Evolutionary conservation across 2,329 filamentous ascomycete species (phyloP).

Genomic region (Cladophialophora yegresii): DNA sequence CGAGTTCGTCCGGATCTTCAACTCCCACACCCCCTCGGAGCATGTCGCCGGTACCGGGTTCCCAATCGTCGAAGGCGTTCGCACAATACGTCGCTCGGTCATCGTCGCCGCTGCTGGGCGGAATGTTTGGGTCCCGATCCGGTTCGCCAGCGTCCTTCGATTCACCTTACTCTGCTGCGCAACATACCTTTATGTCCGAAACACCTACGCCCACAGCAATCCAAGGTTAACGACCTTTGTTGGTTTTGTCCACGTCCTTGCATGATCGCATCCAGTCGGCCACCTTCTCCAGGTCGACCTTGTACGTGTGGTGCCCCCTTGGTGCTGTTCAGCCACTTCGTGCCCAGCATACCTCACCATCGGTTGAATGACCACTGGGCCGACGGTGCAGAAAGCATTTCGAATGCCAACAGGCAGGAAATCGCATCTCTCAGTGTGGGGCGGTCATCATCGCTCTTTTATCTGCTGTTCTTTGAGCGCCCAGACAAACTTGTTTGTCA

Average conservation of each 20-base stretch:
- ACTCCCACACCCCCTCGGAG: constrained; percentile 31
- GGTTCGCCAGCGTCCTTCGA: constrained; percentile 45
- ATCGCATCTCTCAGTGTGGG: constrained; percentile 19
- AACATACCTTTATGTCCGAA: constrained; percentile 50
- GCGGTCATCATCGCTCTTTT: constrained; percentile 24
- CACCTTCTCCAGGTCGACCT: not conserved
- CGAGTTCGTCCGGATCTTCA: constrained; percentile 38
- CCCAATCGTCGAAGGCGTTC: constrained; percentile 28
- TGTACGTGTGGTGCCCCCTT: not conserved
- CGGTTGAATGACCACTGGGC: not conserved
- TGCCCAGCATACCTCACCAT: constrained; percentile 14
- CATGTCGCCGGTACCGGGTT: constrained; percentile 25
- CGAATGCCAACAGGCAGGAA: constrained; percentile 7
- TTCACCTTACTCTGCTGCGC: constrained; percentile 47
- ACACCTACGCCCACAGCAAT: constrained; percentile 50
- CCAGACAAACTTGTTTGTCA: constrained; percentile 22
- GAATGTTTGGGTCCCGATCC: constrained; percentile 44
- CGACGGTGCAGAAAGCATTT: constrained; percentile 14
- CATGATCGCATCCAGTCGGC: constrained; percentile 3
- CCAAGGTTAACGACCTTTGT: constrained; percentile 36
- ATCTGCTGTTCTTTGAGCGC: constrained; percentile 36
- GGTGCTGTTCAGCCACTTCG: not conserved
- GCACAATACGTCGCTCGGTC: constrained; percentile 46
- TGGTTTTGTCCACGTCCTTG: constrained; percentile 16
- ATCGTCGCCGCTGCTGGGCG: constrained; percentile 47